phyloP scores from a whole-genome alignment of 73 alveolate genomes.

The Diophrys sp. region DNA sequence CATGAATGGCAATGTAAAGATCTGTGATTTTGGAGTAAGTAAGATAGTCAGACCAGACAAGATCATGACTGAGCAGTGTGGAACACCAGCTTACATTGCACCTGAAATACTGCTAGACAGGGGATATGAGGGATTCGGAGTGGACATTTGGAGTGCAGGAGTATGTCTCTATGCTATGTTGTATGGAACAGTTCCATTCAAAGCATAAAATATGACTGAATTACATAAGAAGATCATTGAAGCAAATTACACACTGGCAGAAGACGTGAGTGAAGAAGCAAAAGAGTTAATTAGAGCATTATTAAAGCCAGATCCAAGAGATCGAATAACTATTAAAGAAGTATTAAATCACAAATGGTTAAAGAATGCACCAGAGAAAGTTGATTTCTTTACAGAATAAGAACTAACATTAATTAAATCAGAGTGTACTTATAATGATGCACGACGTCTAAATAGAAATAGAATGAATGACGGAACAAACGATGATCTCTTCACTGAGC shows the following conservation, averaged over 20 bases:
- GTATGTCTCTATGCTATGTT: conserved; percentile 82
- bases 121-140: conserved; percentile 87
- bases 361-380: conserved; percentile 30
- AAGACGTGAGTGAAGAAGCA: conserved; percentile 72
- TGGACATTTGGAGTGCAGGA: conserved; percentile 87
- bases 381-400: conserved; percentile 50
- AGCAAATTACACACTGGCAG: conserved; percentile 68
- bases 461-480: conserved; percentile 1
- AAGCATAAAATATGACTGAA: conserved; percentile 76
- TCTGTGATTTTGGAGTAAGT: conserved; percentile 86
- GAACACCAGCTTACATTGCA: conserved; percentile 89
- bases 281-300: conserved; percentile 54
- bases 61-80: conserved; percentile 79
- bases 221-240: conserved; percentile 64
- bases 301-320: conserved; percentile 72
- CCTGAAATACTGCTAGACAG: conserved; percentile 77
- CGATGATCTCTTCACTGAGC: conserved; percentile 53
- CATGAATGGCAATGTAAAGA: conserved; percentile 56
- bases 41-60: conserved; percentile 62
- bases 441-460: conserved; percentile 25
- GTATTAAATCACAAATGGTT: conserved; percentile 78
- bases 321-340: conserved; percentile 66
- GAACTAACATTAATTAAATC: conserved; percentile 30
- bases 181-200: conserved; percentile 85
- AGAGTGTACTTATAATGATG: conserved; percentile 39